These are phyloP conservation scores for Debaryomyces sp. DNA, from an alignment of 1,139 yeast genomes.

Conservation along the genomic window DNA sequence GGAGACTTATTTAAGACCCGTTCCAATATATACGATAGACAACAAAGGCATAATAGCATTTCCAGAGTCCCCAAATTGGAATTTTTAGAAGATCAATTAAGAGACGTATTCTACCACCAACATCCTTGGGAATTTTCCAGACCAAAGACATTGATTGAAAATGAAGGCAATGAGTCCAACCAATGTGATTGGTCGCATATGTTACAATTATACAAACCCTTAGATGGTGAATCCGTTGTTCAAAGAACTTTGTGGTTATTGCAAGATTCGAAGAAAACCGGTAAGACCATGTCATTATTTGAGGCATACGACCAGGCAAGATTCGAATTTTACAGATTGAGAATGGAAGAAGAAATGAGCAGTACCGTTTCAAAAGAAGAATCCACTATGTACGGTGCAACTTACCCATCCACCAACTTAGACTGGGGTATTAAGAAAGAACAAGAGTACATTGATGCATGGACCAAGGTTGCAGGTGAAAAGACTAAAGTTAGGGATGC, in stretches of 20 bases:
- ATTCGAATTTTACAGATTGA: slow-evolving; percentile 80
- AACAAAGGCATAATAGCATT: slow-evolving; percentile 32
- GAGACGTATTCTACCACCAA: slow-evolving; percentile 81
- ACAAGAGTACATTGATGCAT: slow-evolving; percentile 66
- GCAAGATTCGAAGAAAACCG: slow-evolving; percentile 34
- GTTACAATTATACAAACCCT: slow-evolving; percentile 68
- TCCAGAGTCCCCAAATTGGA: slow-evolving; percentile 63
- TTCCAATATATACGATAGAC: slow-evolving; percentile 25
- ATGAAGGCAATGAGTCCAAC: slow-evolving; percentile 54
- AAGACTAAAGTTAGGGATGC: slow-evolving; percentile 54
- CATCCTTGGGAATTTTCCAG: slow-evolving; percentile 99
- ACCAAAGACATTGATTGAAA: slow-evolving; percentile 86
- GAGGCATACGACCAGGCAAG: slow-evolving; percentile 87
- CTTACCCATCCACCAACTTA: slow-evolving; percentile 61
- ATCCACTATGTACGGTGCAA: slow-evolving; percentile 81
- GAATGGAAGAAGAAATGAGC: slow-evolving; percentile 83
- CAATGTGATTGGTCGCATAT: slow-evolving; percentile 77
- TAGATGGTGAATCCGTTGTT: slow-evolving; percentile 93
- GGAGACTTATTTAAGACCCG: slow-evolving; percentile 52
- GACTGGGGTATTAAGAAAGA: slow-evolving; percentile 74
- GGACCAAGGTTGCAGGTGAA: slow-evolving; percentile 73
- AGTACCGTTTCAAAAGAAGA: slow-evolving; percentile 81
- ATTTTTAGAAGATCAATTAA: slow-evolving; percentile 80
- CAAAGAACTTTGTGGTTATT: slow-evolving; percentile 83
- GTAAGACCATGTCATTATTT: slow-evolving; percentile 27